Evolutionary conservation across 1,139 yeast species (phyloP), one percentile per base, ranked within the genome.

Genomic region (Yamadazyma taylorii): DNA sequence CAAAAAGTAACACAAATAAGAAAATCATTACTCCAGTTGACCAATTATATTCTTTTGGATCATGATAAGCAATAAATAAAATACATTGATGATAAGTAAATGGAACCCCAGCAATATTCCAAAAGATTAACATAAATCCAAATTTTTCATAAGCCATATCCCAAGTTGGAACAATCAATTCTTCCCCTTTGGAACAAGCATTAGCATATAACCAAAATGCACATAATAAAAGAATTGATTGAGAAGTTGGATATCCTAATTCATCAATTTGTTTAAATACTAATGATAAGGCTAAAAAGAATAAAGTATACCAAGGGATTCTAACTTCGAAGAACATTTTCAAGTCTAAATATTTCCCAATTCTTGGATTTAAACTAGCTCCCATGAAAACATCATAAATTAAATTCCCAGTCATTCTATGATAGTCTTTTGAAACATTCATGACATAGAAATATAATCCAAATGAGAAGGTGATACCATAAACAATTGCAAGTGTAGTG

Each of bases 91-190:
- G 88, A 70, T 92, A 92, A 34, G 97, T 92, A 79, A 82, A 92
- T 36, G 98, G 98, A 29, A 92, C 98, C 53, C 98, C 98, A 26
- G 97, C 96, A 63, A 92, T 88, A 69, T 92, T 92, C 98, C 98
- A 92, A 74, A 92, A 92, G 52, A 90, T 80, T 50, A 92, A 79
- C 97, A 92, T 89, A 71, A 94, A 92, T 10, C 98, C 98, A 54
- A 92, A 92, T 66, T 94, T 92, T 63, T 92, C 98, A 63, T 92
- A 92, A 33, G 96, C 97, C 97, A 92, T 90, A 63, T 92, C 98
- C 98, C 98, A 92, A 14, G 96, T 85, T 47, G 97, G 96, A 42
- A 90, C 96, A 60, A 92, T 90, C 53, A 90, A 73, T 60, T 94
- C 97, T 67, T 92, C 98, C 49, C 97, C 98, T 66, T 92, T 92